A percentile compares a stretch with the other conserved stretches of the same genome.
phyloP scores from a whole-genome alignment of 2,329 filamentous ascomycete species.

The Hypocrella siamensis region DNA sequence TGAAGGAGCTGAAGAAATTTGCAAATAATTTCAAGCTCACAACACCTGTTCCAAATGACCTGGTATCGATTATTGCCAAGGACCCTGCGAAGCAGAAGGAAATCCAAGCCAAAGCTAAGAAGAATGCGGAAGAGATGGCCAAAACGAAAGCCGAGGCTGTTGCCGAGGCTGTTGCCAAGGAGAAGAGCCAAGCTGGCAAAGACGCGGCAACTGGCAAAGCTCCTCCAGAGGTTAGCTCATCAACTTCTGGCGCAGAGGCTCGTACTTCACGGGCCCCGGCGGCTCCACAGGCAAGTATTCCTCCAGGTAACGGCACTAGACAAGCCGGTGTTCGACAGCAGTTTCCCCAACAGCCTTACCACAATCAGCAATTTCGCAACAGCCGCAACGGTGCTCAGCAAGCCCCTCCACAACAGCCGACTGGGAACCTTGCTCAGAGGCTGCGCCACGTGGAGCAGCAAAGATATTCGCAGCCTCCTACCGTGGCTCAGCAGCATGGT shows the following conservation, averaged over 20 bases:
- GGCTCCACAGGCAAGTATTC: conserved; percentile 14
- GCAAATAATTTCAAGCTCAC: conserved; percentile 86
- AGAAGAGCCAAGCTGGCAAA: conserved; percentile 25
- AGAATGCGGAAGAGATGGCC: conserved; percentile 50
- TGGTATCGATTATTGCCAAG: conserved; percentile 91
- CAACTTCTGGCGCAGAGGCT: conserved; percentile 10
- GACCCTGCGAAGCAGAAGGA: conserved; percentile 88
- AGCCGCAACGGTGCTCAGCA: conserved; percentile 29
- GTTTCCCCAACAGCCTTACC: conserved; percentile 29
- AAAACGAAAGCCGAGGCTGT: conserved; percentile 36
- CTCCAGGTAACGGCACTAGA: conserved; percentile 17
- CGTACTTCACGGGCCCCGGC: conserved; percentile 18
- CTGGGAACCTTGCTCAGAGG: conserved; percentile 31
- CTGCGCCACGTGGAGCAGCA: conserved; percentile 36
- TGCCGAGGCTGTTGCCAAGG: conserved; percentile 27
- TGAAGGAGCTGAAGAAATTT: conserved; percentile 93
- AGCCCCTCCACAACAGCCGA: conserved; percentile 21
- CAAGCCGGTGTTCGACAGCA: conserved; percentile 32
- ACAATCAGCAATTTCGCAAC: conserved; percentile 30
- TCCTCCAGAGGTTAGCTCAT: conserved; percentile 10
- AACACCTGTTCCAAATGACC: conserved; percentile 78
- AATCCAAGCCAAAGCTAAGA: conserved; percentile 77
- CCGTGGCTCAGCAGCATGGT: conserved; percentile 33
- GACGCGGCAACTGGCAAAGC: conserved; percentile 24
- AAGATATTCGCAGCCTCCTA: conserved; percentile 27